A percentile compares a stretch with the other conserved stretches of the same genome.
Evolutionary conservation across 441 rosid species (phyloP).

Genomic region (Erodium moschatum): DNA sequence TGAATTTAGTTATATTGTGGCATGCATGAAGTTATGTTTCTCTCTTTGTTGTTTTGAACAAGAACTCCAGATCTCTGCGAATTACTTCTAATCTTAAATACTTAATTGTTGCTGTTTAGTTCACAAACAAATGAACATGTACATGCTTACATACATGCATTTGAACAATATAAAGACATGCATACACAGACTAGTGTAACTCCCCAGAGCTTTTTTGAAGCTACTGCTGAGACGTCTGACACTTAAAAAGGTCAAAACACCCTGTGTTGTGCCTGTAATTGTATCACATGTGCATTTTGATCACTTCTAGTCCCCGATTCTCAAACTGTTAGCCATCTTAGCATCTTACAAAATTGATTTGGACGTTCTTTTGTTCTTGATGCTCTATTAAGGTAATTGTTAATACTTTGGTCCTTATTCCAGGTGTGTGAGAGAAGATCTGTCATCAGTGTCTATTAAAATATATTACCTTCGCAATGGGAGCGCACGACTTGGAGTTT

Average conservation of each 20-base stretch:
- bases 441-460: conserved; percentile 70
- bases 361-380: background rate
- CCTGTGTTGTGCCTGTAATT: background rate
- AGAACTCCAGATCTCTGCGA: background rate
- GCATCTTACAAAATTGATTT: background rate
- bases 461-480: conserved; percentile 86
- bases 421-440: conserved; percentile 95
- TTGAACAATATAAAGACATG: background rate
- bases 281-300: background rate
- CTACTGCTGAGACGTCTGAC: background rate
- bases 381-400: background rate
- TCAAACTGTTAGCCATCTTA: background rate
- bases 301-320: background rate
- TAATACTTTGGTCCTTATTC: conserved; percentile 17
- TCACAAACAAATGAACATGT: background rate
- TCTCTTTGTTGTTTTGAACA: conserved; percentile 1
- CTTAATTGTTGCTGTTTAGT: background rate
- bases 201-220: background rate
- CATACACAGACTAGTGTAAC: background rate
- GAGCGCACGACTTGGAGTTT: conserved; percentile 91
- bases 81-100: background rate
- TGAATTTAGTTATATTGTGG: conserved; percentile 9
- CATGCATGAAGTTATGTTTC: background rate
- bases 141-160: background rate
- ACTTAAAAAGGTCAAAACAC: background rate